A percentile compares a stretch with the other conserved stretches of the same genome.
phyloP scores from a whole-genome alignment of 306 rosid species.

The Abrus pulchellus region DNA sequence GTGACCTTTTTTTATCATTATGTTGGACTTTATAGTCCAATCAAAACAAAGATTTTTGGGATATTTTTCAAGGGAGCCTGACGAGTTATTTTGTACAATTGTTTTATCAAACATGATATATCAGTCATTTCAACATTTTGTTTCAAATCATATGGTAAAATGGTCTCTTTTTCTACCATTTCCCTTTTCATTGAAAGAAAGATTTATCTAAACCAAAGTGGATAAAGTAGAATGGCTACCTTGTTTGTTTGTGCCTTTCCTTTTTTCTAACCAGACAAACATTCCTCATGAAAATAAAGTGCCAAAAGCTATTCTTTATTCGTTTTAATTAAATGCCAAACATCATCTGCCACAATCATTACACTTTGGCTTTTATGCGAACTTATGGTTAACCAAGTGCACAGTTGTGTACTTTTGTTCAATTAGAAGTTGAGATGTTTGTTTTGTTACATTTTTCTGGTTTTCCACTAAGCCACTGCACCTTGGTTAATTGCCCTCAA shows the following conservation, averaged over 20 bases:
- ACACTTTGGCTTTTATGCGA: not conserved
- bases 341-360: slow-evolving; percentile 24
- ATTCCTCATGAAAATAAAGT: not conserved
- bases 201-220: not conserved
- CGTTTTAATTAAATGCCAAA: not conserved
- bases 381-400: not conserved
- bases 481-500: slow-evolving; percentile 20
- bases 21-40: not conserved
- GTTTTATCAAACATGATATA: not conserved
- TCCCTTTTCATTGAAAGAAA: not conserved
- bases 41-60: not conserved
- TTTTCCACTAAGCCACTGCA: not conserved
- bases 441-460: not conserved
- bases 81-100: not conserved
- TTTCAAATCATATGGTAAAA: not conserved
- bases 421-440: not conserved
- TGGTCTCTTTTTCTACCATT: not conserved
- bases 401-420: not conserved
- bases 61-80: not conserved
- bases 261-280: slow-evolving; percentile 6
- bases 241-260: not conserved
- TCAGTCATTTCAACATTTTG: not conserved
- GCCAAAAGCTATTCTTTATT: not conserved
- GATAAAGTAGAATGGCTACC: not conserved
- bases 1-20: not conserved